Percentiles rank a stretch among this genome's conserved stretches.
These are phyloP conservation scores for Hypomontagnella submonticulosa DNA, from an alignment of 495 filamentous ascomycete species.

Conservation along the genomic window DNA sequence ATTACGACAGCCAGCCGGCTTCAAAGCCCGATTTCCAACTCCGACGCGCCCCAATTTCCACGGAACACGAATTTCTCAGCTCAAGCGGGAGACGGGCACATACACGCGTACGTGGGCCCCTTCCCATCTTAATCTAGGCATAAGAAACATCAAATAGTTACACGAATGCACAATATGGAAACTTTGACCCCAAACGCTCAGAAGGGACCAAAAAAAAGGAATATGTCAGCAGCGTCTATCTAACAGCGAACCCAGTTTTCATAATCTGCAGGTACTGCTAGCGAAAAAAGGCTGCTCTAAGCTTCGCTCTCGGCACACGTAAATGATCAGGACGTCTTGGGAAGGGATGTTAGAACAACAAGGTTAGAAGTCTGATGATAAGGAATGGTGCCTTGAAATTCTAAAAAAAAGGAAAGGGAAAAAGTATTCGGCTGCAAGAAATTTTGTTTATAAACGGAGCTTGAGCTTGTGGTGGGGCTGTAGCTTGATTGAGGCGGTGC, in stretches of 20 bases:
- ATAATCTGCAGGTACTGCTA: slow-evolving; percentile 59
- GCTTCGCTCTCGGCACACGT: slow-evolving; percentile 58
- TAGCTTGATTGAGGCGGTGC: slow-evolving; percentile 3
- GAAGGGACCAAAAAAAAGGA: slow-evolving; percentile 2
- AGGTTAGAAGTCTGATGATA: slow-evolving; percentile 59
- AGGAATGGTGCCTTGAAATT: slow-evolving; percentile 63
- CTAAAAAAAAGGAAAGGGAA: slow-evolving; percentile 8
- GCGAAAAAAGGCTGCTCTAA: slow-evolving; percentile 61
- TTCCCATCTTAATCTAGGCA: no score
- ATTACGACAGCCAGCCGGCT: no score
- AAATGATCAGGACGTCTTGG: slow-evolving; percentile 63
- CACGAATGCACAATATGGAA: neutral
- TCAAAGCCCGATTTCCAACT: no score
- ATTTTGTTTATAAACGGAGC: neutral
- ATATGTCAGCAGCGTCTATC: slow-evolving; percentile 64
- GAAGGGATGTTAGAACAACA: slow-evolving; percentile 1
- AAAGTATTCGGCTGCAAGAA: neutral
- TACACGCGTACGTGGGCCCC: no score
- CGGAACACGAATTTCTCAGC: no score
- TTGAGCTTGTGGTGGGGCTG: neutral
- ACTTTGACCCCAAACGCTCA: neutral
- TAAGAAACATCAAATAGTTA: neutral
- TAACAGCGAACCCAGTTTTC: slow-evolving; percentile 61
- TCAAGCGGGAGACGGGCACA: no score
- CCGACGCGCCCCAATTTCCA: no score